Percentiles rank a stretch among this genome's conserved stretches.
phyloP scores from a whole-genome alignment of 495 filamentous ascomycete species.

The Xanthoparmelia taractica region DNA sequence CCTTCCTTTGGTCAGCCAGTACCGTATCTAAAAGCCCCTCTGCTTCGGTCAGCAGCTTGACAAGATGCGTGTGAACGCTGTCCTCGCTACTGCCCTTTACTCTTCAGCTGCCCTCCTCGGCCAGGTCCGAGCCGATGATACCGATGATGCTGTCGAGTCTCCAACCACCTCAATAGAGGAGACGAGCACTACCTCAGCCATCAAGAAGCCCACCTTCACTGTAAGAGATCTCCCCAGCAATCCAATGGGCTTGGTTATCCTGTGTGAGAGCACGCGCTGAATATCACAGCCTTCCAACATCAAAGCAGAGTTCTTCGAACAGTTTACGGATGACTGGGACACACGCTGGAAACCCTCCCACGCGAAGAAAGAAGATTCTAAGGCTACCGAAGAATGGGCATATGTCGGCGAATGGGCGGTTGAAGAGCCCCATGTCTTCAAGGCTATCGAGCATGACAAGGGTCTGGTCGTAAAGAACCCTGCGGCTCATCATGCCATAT shows the following conservation, averaged over 20 bases:
- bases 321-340: constrained; percentile 96
- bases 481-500: constrained; percentile 98
- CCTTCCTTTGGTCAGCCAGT: not conserved
- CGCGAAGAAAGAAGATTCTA: constrained; percentile 90
- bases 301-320: constrained; percentile 93
- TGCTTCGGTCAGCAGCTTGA: constrained; percentile 21
- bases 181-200: constrained; percentile 48
- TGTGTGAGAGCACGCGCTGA: not conserved
- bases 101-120: constrained; percentile 66
- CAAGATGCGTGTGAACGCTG: constrained; percentile 73
- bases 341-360: constrained; percentile 85
- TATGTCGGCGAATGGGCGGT: constrained; percentile 96
- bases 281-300: constrained; percentile 44
- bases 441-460: constrained; percentile 93
- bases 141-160: constrained; percentile 35
- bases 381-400: constrained; percentile 88
- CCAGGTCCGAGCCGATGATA: constrained; percentile 64
- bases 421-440: constrained; percentile 86
- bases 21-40: constrained; percentile 1
- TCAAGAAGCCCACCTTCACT: constrained; percentile 77
- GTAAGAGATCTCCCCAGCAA: constrained; percentile 45
- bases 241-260: not conserved
- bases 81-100: constrained; percentile 54
- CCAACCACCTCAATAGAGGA: constrained; percentile 30
- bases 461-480: constrained; percentile 95